Evolutionary conservation across 2,329 filamentous ascomycete genomes (phyloP), one percentile per base, ranked within the genome.

Genomic region (Zelopaecilomyces penicillatus): DNA sequence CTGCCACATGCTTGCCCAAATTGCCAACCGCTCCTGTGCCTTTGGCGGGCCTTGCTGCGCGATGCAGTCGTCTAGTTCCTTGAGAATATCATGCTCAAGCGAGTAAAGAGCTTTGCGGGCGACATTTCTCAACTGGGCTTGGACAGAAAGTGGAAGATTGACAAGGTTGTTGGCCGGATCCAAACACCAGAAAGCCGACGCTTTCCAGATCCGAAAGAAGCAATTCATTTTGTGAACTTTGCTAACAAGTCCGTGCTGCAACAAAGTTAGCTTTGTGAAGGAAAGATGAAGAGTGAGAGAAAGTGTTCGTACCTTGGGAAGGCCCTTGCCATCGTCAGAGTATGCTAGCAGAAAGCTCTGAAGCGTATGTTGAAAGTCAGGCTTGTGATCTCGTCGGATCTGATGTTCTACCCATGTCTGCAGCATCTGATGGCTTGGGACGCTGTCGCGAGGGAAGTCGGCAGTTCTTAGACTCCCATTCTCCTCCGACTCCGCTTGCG

Each of bases 1-100:
- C 48, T 73, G 68, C 70, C 73, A 74, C 55, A 73, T 56, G 53
- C 65, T 67, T 11, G 64, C 67, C 70, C 71, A 75, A 26, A 74
- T 52, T n/a, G 66, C 64, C 46, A 73, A 55, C 40, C 62, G 64
- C 42, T 70, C 68, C 10, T 66, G 56, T 1, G 57, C 49, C 52
- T 64, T 61, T 9, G 67, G 62, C 27, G 68, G 59, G 8, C 61
- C 59, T 40, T 66, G 59, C 39, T 69, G 67, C 5, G 57, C 54
- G 30, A 69, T 55, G 35, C 59, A 63, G 29, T 64, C 63, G 41
- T 70, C 67, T 28, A 70, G 58, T 33, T 64, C 61, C 49, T 61
- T 64, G 40, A 69, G 56, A 32, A 71, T 61, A 44, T 69, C 63
- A 40, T 61, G 57, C 53, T 68, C 67, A 28, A 64, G 55, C 5